Evolutionary conservation across 2,329 filamentous ascomycete species (phyloP).

Genomic region (Claviceps africana): DNA sequence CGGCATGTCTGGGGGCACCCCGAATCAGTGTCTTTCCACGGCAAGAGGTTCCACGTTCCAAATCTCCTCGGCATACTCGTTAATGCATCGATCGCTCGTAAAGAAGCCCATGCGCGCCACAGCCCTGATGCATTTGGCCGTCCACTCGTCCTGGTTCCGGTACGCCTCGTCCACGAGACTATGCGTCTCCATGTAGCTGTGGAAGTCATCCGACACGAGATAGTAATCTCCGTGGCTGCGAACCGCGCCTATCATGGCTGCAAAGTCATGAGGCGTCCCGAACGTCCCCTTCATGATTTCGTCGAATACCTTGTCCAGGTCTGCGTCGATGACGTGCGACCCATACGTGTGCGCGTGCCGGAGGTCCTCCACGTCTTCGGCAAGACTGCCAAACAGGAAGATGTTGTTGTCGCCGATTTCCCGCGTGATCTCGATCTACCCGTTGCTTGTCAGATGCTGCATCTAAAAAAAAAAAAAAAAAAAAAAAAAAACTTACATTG

Average conservation of each 20-base stretch:
- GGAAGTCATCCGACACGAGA: slow-evolving; percentile 93
- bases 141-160: slow-evolving; percentile 82
- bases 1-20: no score
- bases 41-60: slow-evolving; percentile 86
- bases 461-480: no score
- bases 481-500: slow-evolving; percentile 50
- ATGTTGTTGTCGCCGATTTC: slow-evolving; percentile 96
- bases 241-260: slow-evolving; percentile 71
- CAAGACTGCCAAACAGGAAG: slow-evolving; percentile 92
- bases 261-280: slow-evolving; percentile 64
- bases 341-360: slow-evolving; percentile 82
- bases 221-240: slow-evolving; percentile 95
- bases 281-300: slow-evolving; percentile 70
- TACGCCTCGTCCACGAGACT: slow-evolving; percentile 83
- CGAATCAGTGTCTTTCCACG: slow-evolving; percentile 16
- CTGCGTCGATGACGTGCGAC: slow-evolving; percentile 59
- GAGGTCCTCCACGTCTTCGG: slow-evolving; percentile 92
- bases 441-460: background rate
- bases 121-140: slow-evolving; percentile 75
- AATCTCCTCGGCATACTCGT: slow-evolving; percentile 92
- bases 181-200: slow-evolving; percentile 86
- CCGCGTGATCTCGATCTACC: slow-evolving; percentile 82
- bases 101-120: slow-evolving; percentile 97
- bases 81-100: slow-evolving; percentile 85
- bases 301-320: slow-evolving; percentile 69